phyloP scores from a whole-genome alignment of 768 basidiomycete genomes.

The Cubamyces sp. region DNA sequence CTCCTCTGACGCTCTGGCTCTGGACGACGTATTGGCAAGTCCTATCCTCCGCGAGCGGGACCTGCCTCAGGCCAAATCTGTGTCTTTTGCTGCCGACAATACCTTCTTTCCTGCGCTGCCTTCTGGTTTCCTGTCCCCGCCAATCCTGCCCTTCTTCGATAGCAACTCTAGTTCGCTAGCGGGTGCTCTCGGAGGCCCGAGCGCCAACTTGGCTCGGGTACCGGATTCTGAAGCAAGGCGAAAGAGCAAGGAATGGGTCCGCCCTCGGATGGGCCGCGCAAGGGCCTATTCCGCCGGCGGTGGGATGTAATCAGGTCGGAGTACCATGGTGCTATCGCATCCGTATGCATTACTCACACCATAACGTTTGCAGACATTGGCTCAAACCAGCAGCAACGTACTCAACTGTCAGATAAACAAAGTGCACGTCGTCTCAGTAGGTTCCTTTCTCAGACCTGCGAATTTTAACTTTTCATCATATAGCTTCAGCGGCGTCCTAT shows the following conservation, averaged over 20 bases:
- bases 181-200: slow-evolving; percentile 16
- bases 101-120: not conserved
- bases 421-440: too few species aligned
- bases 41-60: slow-evolving; percentile 16
- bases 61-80: not conserved
- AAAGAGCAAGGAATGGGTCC: slow-evolving; percentile 16
- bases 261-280: slow-evolving; percentile 19
- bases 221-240: not conserved
- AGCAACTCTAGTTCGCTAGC: slow-evolving; percentile 23
- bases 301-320: slow-evolving; percentile 11
- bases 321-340: not conserved
- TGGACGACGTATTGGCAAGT: slow-evolving; percentile 31
- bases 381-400: too few species aligned
- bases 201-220: not conserved
- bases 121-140: not conserved
- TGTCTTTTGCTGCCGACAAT: slow-evolving; percentile 6
- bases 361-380: too few species aligned
- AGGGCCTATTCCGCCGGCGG: slow-evolving; percentile 23
- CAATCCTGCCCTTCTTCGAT: not conserved
- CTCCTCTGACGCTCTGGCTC: slow-evolving; percentile 17
- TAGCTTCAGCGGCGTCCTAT: not conserved
- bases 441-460: too few species aligned
- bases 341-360: too few species aligned
- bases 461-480: too few species aligned
- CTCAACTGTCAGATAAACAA: too few species aligned